Evolutionary conservation across 768 basidiomycete genomes (phyloP).

Genomic region (Rhodotorula diobovata): DNA sequence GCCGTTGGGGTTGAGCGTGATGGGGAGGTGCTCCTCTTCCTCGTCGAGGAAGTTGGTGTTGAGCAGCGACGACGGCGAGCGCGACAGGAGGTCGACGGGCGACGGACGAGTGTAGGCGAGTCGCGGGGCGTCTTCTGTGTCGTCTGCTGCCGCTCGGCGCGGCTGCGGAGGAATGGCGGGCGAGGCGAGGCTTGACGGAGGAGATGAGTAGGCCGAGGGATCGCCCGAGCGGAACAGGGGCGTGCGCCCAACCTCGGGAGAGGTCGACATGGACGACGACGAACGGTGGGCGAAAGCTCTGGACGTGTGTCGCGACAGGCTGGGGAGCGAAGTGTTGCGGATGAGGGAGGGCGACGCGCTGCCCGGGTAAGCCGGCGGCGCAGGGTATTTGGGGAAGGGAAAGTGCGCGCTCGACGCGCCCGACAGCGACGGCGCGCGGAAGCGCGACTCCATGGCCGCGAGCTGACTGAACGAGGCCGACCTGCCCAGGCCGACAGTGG

Average conservation of each 20-base stretch:
- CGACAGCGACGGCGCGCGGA: background rate
- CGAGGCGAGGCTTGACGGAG: no score
- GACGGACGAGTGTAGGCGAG: conserved; percentile 24
- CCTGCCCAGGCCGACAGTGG: conserved; percentile 24
- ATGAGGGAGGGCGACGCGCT: background rate
- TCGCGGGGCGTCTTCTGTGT: background rate
- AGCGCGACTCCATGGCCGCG: background rate
- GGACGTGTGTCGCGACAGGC: conserved; percentile 5
- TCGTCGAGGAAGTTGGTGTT: conserved; percentile 24
- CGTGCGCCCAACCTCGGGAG: conserved; percentile 28
- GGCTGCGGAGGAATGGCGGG: background rate
- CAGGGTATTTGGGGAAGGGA: conserved; percentile 25
- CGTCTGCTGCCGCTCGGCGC: background rate
- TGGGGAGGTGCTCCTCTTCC: conserved; percentile 21
- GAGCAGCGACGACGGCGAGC: conserved; percentile 33
- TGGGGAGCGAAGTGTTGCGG: conserved; percentile 25
- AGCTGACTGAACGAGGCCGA: background rate
- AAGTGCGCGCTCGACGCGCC: conserved; percentile 26
- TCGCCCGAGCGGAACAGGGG: background rate
- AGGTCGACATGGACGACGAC: conserved; percentile 11
- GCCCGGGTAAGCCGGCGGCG: conserved; percentile 26
- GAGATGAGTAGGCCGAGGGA: no score
- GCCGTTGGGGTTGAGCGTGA: conserved; percentile 60
- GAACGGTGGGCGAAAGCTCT: background rate
- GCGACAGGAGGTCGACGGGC: conserved; percentile 36